Conservation (phyloP, 2,329 filamentous ascomycete genomes). For the Trichoderma koningii region DNA sequence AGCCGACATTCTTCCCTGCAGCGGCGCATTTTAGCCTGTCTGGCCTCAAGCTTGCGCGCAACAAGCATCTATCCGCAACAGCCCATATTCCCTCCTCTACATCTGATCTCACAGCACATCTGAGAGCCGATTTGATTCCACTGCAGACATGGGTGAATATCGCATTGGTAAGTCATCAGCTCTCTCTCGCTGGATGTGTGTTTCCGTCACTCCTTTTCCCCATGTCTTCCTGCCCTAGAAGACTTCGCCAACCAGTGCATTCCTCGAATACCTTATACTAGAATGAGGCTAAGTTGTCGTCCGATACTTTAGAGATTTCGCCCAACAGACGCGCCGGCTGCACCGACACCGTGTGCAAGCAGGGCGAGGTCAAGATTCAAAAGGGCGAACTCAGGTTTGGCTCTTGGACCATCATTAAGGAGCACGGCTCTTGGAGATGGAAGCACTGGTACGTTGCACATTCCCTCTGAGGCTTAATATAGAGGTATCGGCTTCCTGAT, state of each 20-base stretch:
- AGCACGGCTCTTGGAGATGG: slow-evolving; percentile 70
- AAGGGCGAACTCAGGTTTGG: slow-evolving; percentile 82
- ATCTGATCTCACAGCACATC: slow-evolving; percentile 18
- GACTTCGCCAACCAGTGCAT: not conserved
- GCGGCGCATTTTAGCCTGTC: slow-evolving; percentile 12
- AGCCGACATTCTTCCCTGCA: slow-evolving; percentile 26
- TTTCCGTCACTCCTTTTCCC: not conserved
- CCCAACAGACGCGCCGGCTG: slow-evolving; percentile 72
- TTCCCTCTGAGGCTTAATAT: not conserved
- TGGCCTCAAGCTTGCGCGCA: slow-evolving; percentile 6
- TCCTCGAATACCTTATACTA: too few species aligned
- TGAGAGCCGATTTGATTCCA: slow-evolving; percentile 4
- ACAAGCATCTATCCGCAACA: not conserved
- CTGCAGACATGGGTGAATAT: slow-evolving; percentile 48
- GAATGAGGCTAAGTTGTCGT: not conserved
- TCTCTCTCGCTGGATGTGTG: not conserved
- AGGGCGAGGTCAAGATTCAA: slow-evolving; percentile 65
- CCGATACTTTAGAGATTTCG: slow-evolving; percentile 63
- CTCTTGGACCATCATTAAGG: slow-evolving; percentile 65
- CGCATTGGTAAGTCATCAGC: slow-evolving; percentile 47
- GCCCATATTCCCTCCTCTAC: not conserved
- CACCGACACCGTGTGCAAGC: slow-evolving; percentile 72
- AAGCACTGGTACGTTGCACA: slow-evolving; percentile 73
- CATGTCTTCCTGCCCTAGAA: not conserved
- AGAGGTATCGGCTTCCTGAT: not conserved